phyloP scores from a whole-genome alignment of 225 moss, liverwort and hornwort genomes.

The Pleurozium schreberi region DNA sequence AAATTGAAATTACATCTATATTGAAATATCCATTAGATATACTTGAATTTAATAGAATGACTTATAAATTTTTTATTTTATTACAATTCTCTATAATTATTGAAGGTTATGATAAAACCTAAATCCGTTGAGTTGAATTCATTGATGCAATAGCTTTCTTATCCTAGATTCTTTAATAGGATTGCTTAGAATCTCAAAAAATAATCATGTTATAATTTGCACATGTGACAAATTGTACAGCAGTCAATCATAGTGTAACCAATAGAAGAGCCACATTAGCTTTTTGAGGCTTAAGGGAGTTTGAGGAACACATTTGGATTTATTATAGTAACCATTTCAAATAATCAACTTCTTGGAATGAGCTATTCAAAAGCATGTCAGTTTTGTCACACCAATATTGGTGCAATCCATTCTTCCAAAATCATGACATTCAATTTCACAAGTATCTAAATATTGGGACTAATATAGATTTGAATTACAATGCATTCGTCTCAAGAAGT shows the following conservation, averaged over 20 bases:
- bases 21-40: background rate
- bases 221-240: background rate
- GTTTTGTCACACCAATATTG: background rate
- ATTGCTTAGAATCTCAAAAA: background rate
- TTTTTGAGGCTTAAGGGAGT: background rate
- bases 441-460: background rate
- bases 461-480: background rate
- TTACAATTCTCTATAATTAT: background rate
- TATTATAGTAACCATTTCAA: background rate
- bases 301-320: background rate
- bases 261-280: no score
- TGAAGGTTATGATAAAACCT: no score
- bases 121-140: background rate
- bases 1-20: background rate
- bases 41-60: background rate
- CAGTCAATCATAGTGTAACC: background rate
- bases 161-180: background rate
- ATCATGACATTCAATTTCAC: background rate
- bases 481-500: background rate
- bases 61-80: background rate
- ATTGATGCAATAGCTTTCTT: background rate
- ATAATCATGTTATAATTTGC: background rate
- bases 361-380: background rate
- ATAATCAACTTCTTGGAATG: background rate
- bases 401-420: background rate